Evolutionary conservation across 2,329 filamentous ascomycete species (phyloP), one percentile per base, ranked within the genome.

Genomic region (Colletotrichum cuscutae): DNA sequence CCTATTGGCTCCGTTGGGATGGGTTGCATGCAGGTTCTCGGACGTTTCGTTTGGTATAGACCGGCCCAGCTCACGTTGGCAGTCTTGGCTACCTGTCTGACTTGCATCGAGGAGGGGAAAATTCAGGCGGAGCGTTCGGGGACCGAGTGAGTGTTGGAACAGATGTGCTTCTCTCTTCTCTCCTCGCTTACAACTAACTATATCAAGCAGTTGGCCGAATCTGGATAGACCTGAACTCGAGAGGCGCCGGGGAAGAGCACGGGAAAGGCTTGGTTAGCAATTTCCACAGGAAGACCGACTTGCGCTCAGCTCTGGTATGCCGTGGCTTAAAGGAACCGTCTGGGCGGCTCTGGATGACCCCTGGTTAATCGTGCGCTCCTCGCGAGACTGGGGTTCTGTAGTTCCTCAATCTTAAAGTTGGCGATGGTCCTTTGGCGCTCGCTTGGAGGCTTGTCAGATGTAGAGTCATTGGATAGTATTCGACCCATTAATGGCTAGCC

Each of bases 191-290:
- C 15, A 5, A 11, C 26, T 15, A 5, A 11, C 26, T 15, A 9
- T 42, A n/a, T 11, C 22, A 22, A 19, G 54, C 30, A 42, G 19
- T 19, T 30, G 12, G 2, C 54, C n/a, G 15, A 56, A 28, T 22
- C 13, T 56, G 22, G 32, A 15, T 62, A n/a, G 15, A 11, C 42
- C n/a, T 26, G 26, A 24, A 19, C 22, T 19, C 32, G n/a, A 12
- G 3, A 26, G 46, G 19, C 28, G 30, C 15, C 46, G 28, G 26
- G 57, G 57, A 62, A 37, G 22, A 26, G 6, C 61, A n/a, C n/a
- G 42, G 58, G 30, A 15, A 58, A 12, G 65, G 65, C 52, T 68
- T 59, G 68, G 19, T 15, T 15, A 46, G 57, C 64, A 68, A 71
- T 62, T 37, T 68, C 68, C 64, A 62, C 68, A 37, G 26, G 7